Evolutionary conservation across 2,329 filamentous ascomycete genomes (phyloP).

Genomic region (Atkinsonella texensis): DNA sequence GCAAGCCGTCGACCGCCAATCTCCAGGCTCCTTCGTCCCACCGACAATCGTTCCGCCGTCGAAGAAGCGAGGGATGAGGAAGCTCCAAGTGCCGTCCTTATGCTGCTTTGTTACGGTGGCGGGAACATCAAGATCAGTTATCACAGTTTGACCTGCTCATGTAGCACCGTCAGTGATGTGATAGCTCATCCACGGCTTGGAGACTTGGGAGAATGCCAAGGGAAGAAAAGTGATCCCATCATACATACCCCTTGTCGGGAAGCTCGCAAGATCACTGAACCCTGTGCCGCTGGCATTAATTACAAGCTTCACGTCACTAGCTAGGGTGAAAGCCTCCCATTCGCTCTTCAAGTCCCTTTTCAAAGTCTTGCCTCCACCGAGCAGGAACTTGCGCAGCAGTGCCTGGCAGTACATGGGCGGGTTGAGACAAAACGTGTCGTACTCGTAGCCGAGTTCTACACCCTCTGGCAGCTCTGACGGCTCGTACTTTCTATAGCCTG

Average conservation of each 20-base stretch:
- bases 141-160: conserved; percentile 19
- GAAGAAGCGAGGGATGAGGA: conserved; percentile 48
- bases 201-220: background rate
- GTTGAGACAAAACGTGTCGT: conserved; percentile 43
- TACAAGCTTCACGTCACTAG: conserved; percentile 13
- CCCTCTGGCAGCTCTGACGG: conserved; percentile 27
- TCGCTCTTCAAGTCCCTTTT: conserved; percentile 17
- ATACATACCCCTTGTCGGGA: conserved; percentile 21
- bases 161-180: conserved; percentile 1
- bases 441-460: conserved; percentile 35
- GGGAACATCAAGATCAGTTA: conserved; percentile 25
- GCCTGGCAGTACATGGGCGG: conserved; percentile 38
- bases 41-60: conserved; percentile 52
- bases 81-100: conserved; percentile 48
- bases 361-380: conserved; percentile 18
- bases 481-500: conserved; percentile 17
- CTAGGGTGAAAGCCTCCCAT: conserved; percentile 19
- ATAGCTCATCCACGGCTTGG: background rate
- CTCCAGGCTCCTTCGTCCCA: conserved; percentile 48
- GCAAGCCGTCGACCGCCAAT: conserved; percentile 30
- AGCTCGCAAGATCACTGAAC: conserved; percentile 20
- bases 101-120: conserved; percentile 46
- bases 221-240: background rate
- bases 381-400: conserved; percentile 19
- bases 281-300: conserved; percentile 24